These are phyloP conservation scores for Nicotiana paniculata DNA, from an alignment of 257 asterid genomes.

Conservation along the genomic window DNA sequence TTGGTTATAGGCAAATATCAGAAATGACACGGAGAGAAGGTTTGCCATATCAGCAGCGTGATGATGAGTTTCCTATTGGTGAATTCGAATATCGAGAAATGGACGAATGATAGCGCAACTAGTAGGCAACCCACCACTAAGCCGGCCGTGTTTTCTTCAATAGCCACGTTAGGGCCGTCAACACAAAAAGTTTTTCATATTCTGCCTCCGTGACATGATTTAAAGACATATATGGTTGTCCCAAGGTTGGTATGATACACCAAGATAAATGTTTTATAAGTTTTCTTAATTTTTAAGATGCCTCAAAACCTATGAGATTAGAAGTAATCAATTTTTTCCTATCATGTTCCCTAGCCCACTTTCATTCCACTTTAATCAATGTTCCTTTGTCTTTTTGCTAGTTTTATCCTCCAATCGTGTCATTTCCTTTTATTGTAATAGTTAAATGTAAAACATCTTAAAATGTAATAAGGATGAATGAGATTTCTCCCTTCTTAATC, in stretches of 20 bases:
- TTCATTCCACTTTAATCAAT: constrained; percentile 31
- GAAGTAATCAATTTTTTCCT: constrained; percentile 26
- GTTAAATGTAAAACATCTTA: too few relatives aligned
- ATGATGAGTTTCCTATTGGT: constrained; percentile 26
- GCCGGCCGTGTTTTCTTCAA: constrained; percentile 23
- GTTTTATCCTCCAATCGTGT: neutral
- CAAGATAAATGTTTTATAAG: neutral
- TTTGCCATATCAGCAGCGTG: neutral
- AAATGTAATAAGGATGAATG: too few relatives aligned
- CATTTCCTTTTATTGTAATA: neutral
- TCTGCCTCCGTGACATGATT: neutral
- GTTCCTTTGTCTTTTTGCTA: constrained; percentile 11
- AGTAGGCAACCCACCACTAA: constrained; percentile 25
- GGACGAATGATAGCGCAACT: constrained; percentile 20
- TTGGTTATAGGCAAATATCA: neutral
- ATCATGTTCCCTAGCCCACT: constrained; percentile 46
- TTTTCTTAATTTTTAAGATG: constrained; percentile 1
- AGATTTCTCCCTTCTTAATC: too few relatives aligned
- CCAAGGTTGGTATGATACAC: constrained; percentile 35
- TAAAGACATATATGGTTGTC: constrained; percentile 7
- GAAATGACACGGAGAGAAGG: neutral
- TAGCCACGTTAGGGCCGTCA: constrained; percentile 28
- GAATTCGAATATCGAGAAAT: constrained; percentile 12
- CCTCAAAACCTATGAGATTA: constrained; percentile 32
- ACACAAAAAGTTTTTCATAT: neutral